Conservation (phyloP, 208 protist species). For the Acanthamoeba royreba region DNA sequence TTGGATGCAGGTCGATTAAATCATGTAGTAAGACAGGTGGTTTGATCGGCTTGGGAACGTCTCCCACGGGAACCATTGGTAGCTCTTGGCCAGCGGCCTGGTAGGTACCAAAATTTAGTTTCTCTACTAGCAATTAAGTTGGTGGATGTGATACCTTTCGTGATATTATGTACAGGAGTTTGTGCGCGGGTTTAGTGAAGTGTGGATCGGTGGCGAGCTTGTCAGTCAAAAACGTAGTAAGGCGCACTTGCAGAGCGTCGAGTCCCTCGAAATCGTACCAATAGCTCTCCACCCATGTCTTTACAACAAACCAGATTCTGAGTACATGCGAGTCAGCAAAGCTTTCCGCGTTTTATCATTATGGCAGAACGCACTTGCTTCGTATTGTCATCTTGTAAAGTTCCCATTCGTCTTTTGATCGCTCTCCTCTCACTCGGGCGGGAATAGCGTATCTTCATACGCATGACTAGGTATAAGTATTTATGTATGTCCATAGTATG, state of each 20-base stretch:
- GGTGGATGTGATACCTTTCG: neutral
- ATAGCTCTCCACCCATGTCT: conserved; percentile 38
- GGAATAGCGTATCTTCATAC: neutral
- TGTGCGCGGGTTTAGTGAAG: conserved; percentile 34
- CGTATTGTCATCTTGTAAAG: neutral
- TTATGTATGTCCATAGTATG: neutral
- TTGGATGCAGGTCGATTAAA: neutral
- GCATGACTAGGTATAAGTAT: neutral
- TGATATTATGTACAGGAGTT: conserved; percentile 7
- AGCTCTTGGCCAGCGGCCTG: conserved; percentile 16
- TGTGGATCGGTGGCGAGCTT: neutral
- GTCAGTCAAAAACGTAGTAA: conserved; percentile 6
- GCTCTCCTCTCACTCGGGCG: neutral
- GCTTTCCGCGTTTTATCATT: too few relatives aligned
- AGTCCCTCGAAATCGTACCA: conserved; percentile 30
- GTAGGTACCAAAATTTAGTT: neutral
- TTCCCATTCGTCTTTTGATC: neutral
- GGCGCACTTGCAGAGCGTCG: neutral
- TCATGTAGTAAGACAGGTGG: neutral
- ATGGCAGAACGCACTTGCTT: neutral
- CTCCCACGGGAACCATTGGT: conserved; percentile 1
- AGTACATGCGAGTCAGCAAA: too few relatives aligned
- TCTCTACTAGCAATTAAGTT: neutral
- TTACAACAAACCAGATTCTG: conserved; percentile 22
- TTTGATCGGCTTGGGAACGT: neutral